phyloP scores from a whole-genome alignment of 2,329 filamentous ascomycete species.

The Talaromyces pinophilus region DNA sequence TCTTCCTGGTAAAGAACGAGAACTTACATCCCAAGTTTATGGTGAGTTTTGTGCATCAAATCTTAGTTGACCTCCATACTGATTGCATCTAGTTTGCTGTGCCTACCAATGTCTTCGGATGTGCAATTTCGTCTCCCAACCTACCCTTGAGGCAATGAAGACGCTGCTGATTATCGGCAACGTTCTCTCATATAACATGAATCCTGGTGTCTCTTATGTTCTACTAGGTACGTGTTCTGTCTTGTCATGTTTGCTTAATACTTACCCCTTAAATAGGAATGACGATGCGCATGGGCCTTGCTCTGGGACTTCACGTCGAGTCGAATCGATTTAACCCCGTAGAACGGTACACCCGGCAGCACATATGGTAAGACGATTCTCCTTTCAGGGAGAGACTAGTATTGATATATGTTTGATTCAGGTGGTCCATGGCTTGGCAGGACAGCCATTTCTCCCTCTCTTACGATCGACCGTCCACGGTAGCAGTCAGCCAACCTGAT shows the following conservation, averaged over 20 bases:
- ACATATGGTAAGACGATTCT: slow-evolving; percentile 45
- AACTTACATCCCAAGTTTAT: slow-evolving; percentile 65
- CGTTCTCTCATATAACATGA: slow-evolving; percentile 64
- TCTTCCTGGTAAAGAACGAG: slow-evolving; percentile 59
- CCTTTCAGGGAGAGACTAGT: not conserved
- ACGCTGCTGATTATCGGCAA: slow-evolving; percentile 64
- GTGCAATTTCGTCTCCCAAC: slow-evolving; percentile 64
- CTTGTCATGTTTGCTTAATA: not conserved
- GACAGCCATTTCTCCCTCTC: slow-evolving; percentile 65
- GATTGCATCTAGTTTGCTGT: slow-evolving; percentile 56
- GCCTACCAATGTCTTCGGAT: slow-evolving; percentile 65
- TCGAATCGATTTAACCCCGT: slow-evolving; percentile 56
- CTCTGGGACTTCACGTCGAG: slow-evolving; percentile 60
- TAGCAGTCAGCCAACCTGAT: slow-evolving; percentile 54
- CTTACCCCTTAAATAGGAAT: slow-evolving; percentile 44
- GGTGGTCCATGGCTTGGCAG: slow-evolving; percentile 66
- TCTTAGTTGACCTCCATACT: slow-evolving; percentile 27
- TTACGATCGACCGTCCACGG: slow-evolving; percentile 61
- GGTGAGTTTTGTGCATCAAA: slow-evolving; percentile 39
- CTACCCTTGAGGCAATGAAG: slow-evolving; percentile 62
- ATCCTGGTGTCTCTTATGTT: slow-evolving; percentile 64
- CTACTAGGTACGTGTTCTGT: slow-evolving; percentile 48
- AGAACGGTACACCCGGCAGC: slow-evolving; percentile 49
- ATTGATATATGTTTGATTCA: slow-evolving; percentile 26
- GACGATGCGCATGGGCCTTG: slow-evolving; percentile 62